Evolutionary conservation across 2,329 filamentous ascomycete species (phyloP).

Genomic region (Macroventuria anomochaeta): DNA sequence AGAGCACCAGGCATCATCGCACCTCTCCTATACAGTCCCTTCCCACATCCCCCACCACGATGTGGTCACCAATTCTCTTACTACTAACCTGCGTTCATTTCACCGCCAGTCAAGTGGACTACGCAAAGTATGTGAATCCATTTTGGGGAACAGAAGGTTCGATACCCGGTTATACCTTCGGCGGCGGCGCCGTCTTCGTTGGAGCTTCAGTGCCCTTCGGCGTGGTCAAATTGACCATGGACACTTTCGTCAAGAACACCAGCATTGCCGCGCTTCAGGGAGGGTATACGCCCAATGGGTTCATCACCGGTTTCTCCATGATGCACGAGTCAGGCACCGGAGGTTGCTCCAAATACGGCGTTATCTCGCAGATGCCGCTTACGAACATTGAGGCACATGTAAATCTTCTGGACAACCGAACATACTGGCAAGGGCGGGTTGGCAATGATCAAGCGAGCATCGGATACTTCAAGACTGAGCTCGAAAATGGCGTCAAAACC

Average conservation of each 20-base stretch:
- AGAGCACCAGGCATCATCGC: not conserved
- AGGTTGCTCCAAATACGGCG: constrained; percentile 73
- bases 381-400: constrained; percentile 52
- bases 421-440: constrained; percentile 48
- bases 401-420: constrained; percentile 50
- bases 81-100: not conserved
- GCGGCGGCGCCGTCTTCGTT: constrained; percentile 46
- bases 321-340: constrained; percentile 59
- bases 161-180: constrained; percentile 52
- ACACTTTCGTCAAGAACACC: constrained; percentile 37
- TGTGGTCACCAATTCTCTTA: not conserved
- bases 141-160: constrained; percentile 60
- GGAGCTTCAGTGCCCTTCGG: constrained; percentile 44
- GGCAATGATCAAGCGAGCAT: constrained; percentile 57
- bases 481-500: constrained; percentile 63
- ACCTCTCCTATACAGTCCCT: too few species aligned
- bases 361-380: constrained; percentile 60
- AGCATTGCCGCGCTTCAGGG: constrained; percentile 39
- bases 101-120: constrained; percentile 33
- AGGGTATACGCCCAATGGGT: constrained; percentile 47
- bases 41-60: not conserved
- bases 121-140: constrained; percentile 56
- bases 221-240: constrained; percentile 47
- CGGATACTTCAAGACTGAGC: constrained; percentile 66
- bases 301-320: constrained; percentile 46